Base-by-base conservation (phyloP, 257 asterid genomes). In the Plantago elongata region DNA sequence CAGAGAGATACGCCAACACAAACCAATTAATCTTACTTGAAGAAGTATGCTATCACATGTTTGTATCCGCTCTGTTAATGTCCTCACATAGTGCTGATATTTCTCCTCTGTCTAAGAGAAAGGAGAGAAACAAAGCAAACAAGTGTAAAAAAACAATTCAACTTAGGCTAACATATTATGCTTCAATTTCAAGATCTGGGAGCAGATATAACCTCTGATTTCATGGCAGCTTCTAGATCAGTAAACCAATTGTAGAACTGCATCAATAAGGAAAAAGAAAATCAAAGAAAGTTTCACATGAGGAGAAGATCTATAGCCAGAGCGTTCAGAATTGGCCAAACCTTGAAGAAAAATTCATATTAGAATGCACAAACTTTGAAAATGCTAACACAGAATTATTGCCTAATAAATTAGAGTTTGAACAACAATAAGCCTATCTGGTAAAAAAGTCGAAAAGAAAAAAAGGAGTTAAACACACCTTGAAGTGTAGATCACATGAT, bases 161-260 rank as follows among this genome's bases (percentile, higher is more conserved):
- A 40, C 49, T 54, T 65, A 61, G 30, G 51, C 42, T 45, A 74
- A 27, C 9, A 42, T 49, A 72, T 29, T 34, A 34, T 34, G 40
- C 40, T 4, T 34, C 40, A 43, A 62, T 43, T 18, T 47, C 22
- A 56, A 54, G 27, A 57, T 56, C 48, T 65, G 51, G 56, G 67
- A 73, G 50, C 64, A 17, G 62, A 64, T 58, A 82, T 54, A 73
- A 93, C 99, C 97, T 93, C 97, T 65, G 96, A 93, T 82, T 87
- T 93, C 99, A 89, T 89, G 83, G 97, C 97, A 68, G 95, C 96
- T 83, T 93, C 97, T 57, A 93, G 95, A 68, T 83, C 92, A 34
- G 85, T 71, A 72, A 89, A 93, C 99, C 99, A 93, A 69, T 90
- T 89, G 72, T 93, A 89, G 81, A 93, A 93, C 99, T 93, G 95